A percentile compares a stretch with the other conserved stretches of the same genome.
Evolutionary conservation across 2,329 filamentous ascomycete genomes (phyloP).

Genomic region (Clarireedia monteithiana): DNA sequence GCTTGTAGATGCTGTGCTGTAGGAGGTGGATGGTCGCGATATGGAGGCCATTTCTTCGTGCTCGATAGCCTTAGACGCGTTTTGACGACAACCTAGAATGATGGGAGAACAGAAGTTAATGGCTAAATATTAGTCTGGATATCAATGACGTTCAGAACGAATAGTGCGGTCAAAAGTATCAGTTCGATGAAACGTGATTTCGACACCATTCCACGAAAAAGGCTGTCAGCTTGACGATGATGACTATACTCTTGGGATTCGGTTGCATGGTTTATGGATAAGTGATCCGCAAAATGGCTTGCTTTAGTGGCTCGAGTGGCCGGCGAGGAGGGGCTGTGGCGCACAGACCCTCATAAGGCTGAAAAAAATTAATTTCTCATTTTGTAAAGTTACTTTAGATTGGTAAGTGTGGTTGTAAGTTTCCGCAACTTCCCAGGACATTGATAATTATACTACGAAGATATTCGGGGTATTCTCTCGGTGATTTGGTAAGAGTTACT

Average conservation of each 20-base stretch:
- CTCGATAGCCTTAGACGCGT: not conserved
- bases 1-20: slow-evolving; percentile 20
- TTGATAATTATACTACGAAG: not conserved
- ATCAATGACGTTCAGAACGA: not conserved
- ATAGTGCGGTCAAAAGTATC: too few species aligned
- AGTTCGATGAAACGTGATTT: too few species aligned
- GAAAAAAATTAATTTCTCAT: slow-evolving; percentile 7
- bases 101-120: not conserved
- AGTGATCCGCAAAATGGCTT: too few species aligned
- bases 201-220: too few species aligned
- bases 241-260: not conserved
- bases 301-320: not conserved
- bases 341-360: slow-evolving; percentile 1
- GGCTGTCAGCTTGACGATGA: not conserved
- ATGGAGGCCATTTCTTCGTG: slow-evolving; percentile 12
- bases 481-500: too few species aligned
- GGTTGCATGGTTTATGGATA: not conserved
- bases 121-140: slow-evolving; percentile 11
- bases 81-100: not conserved
- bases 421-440: not conserved
- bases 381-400: slow-evolving; percentile 16
- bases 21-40: slow-evolving; percentile 20
- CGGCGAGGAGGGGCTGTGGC: not conserved
- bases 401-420: too few species aligned
- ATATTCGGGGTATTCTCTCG: too few species aligned